Base-by-base conservation (phyloP, 768 basidiomycete species). In the Lactarius vividus region DNA sequence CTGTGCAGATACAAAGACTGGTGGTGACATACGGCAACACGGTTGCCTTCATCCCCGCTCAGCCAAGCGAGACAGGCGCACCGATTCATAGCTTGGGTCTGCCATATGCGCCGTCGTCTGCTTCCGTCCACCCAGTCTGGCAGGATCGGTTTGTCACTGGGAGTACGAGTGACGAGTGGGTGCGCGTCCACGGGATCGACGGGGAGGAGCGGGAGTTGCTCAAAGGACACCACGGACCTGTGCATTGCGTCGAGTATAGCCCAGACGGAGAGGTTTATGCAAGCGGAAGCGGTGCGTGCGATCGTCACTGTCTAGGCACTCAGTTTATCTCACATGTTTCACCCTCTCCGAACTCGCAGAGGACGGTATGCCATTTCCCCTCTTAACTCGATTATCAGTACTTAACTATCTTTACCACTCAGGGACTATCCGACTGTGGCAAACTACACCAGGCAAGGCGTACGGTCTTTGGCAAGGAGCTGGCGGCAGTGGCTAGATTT, bases 241-340 rank as follows among this genome's bases (percentile, higher is more conserved):
- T 98, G 20, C 94, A 96, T 72, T 93, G 92, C 62, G 89, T 96
- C 56, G 89, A 92, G 72, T 96, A 89, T 76, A 93, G 91, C 73
- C 96, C 96, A 0, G 96, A 98, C 74, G 96, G 96, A 28, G 97
- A 98, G 80, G 85, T 97, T 82, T 98, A 93, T 75, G 96, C 96
- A 40, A 95, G 92, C 72, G 97, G 96, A 59, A 96, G 93, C 72
- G 96, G 96, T 89, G 76, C 80, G 92, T 85, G 28, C n/a, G 57
- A 55, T 9, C 59, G 13, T 26, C 33, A 55, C 64, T 40, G 37
- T 53, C 37, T 28, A 16, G 37, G 15, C 58, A 55, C 56, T 59
- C 46, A 64, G 31, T 44, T 67, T 20, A 61, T 62, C 53, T 63
- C 39, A 57, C 13, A 59, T 52, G 44, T 59, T 54, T 62, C 66